These are phyloP conservation scores for Colletotrichum destructivum DNA, from an alignment of 2,329 filamentous ascomycete species.

Conservation along the genomic window DNA sequence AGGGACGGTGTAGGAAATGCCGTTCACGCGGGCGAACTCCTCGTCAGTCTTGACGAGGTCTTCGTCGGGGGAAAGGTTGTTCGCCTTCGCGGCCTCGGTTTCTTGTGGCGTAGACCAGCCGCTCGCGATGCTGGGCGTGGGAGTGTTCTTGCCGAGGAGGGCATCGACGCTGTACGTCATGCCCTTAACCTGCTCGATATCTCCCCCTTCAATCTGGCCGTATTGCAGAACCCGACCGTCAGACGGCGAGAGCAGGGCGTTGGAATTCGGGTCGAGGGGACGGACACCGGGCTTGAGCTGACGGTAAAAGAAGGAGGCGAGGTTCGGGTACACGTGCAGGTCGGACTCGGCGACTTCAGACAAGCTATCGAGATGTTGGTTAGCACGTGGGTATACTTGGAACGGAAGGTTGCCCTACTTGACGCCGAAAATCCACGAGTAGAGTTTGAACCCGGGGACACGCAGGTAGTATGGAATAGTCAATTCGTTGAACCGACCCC, in stretches of 20 bases:
- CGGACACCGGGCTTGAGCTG: slow-evolving; percentile 90
- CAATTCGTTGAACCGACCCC: slow-evolving; percentile 93
- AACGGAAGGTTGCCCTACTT: slow-evolving; percentile 61
- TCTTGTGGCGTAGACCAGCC: slow-evolving; percentile 48
- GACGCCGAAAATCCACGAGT: slow-evolving; percentile 93
- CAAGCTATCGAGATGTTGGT: slow-evolving; percentile 68
- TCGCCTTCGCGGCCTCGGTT: slow-evolving; percentile 45
- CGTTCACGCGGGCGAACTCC: slow-evolving; percentile 94
- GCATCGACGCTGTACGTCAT: slow-evolving; percentile 98
- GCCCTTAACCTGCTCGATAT: slow-evolving; percentile 98
- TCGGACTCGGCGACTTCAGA: slow-evolving; percentile 91
- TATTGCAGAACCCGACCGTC: slow-evolving; percentile 95
- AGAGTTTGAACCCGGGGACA: slow-evolving; percentile 91
- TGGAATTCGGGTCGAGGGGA: slow-evolving; percentile 85
- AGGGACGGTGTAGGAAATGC: slow-evolving; percentile 94
- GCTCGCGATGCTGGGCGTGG: slow-evolving; percentile 67
- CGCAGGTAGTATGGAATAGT: slow-evolving; percentile 90
- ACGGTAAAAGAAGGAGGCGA: slow-evolving; percentile 97
- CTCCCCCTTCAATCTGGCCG: slow-evolving; percentile 90
- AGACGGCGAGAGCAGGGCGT: slow-evolving; percentile 87
- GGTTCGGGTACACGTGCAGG: slow-evolving; percentile 90
- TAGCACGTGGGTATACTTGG: slow-evolving; percentile 6
- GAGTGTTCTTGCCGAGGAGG: slow-evolving; percentile 80
- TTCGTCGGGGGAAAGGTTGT: slow-evolving; percentile 63
- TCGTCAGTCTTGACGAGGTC: slow-evolving; percentile 85